Evolutionary conservation across 768 basidiomycete species (phyloP), one percentile per base, ranked within the genome.

Genomic region (Pseudohyphozyma bogoriensis): DNA sequence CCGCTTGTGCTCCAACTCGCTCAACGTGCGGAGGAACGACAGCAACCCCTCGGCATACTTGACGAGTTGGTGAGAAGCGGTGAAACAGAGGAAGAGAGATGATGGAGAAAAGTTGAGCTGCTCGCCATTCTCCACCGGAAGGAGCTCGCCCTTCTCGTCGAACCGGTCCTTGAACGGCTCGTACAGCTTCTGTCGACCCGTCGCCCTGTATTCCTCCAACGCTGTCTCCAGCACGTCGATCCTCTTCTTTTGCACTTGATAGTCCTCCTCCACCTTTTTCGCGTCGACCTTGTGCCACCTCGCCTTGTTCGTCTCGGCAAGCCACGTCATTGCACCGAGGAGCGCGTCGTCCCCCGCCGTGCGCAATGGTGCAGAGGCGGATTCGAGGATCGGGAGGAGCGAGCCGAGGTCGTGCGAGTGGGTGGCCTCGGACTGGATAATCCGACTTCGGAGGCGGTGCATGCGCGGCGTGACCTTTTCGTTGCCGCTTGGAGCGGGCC

Each of bases 41-140:
- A 77, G 61, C 47, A 79, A 67, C 0, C 72, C 73, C 29, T 77
- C 70, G 47, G 73, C 72, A 42, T 76, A 76, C 44, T 72, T 67
- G 24, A 78, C 66, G 26, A 82, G 69, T 63, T 76, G 77, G 49
- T 78, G 72, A 22, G 77, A 75, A 63, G 81, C 80, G 29, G 80
- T 79, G 69, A 79, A 79, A 51, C 79, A 74, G 33, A 79, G 60
- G 69, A 80, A 79, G 15, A 83, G 75, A n/a, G 76, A 73, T 35
- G 71, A 62, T 8, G 72, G 63, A 2, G 73, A 66, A 26, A 66
- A 68, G 24, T 75, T 72, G 57, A 56, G 40, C 55, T 22, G 4
- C 24, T 28, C 45, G 15, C 24, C 35, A 18, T 49, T 51, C 47
- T 33, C 47, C 8, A 31, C 9, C 51, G 57, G 40, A 10, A 56